Evolutionary conservation across 148 eudicot species (phyloP), one percentile per base, ranked within the genome.

Genomic region (Polygonum maritimum): DNA sequence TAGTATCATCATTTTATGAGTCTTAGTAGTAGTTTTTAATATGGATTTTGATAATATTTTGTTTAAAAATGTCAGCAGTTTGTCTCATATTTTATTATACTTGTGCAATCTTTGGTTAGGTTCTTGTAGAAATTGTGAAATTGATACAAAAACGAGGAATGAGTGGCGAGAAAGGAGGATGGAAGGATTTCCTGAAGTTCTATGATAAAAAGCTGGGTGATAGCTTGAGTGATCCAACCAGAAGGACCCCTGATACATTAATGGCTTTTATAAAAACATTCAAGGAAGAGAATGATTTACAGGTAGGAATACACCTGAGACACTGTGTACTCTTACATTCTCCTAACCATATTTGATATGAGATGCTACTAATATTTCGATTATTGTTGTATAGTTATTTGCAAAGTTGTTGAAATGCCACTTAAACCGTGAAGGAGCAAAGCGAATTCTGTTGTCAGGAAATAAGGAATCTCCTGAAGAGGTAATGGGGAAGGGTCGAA

Each of bases 151-250:
- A 88, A 79, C 71, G 73, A 60, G 90, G 85, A 69, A 89, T 91
- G 97, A 48, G 72, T 54, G 99, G 99, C 73, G 91, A 85, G 12
- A 84, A 85, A 51, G 99, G 99, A 52, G 81, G 70, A 39, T 96
- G 99, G 99, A 92, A 96, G 84, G 88, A 92, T 13, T 96, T 96
- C 74, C 76, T 96, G 60, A 77, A 77, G 69, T 79, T 69, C 74
- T 79, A 87, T 76, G 98, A 92, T 79, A 89, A 76, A 81, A 82
- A 85, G 78, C 67, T 87, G 75, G 99, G 99, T 47, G 77, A 88
- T 76, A 86, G 89, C 74, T 51, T 89, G 89, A 91, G 98, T 75
- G 99, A 96, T 74, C 99, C 99, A 1, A 69, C 90, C 33, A 86
- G 73, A 74, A 89, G 93, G 82, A 65, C 87, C 31, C 55, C 81